Base-by-base conservation (phyloP, 2,329 filamentous ascomycete species). In the Microsporum ferrugineum region DNA sequence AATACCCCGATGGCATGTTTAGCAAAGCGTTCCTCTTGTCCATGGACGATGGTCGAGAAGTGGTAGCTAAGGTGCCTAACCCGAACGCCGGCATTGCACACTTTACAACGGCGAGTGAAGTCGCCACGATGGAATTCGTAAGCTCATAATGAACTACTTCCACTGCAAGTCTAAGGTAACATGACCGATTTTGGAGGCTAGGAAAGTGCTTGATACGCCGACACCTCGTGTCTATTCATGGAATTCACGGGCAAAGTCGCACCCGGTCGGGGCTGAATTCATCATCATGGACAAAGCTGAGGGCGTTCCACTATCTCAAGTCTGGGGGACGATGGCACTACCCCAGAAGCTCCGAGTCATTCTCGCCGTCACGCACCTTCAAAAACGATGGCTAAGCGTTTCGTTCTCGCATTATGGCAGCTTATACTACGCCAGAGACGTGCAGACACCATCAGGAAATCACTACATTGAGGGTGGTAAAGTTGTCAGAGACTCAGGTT, bases 21-120 rank as follows among this genome's bases (percentile, higher is more conserved):
- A 74, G 70, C 62, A 65, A 74, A 69, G 72, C 71, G 14, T 73
- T 76, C 53, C 60, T 71, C 2, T 63, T 76, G 63, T 68, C 65
- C n/a, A 70, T 70, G 68, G 64, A 69, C 51, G 69, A 70, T 72
- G 63, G 69, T 59, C 64, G 65, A 7, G 63, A 71, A 58, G 65
- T 71, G n/a, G 61, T 71, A 56, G 68, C 66, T 3, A 68, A 68
- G 57, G 61, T 71, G 27, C 69, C 68, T n/a, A 71, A 70, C 51
- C 69, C 68, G 1, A 71, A 70, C 55, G 68, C 68, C 3, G 68
- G 68, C 2, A 63, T 66, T 58, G 47, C 65, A 12, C 36, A 36
- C 14, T 58, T 2, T 58, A 58, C 56, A 7, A 43, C 38, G 17
- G 66, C 69, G 8, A 69, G 66, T 34, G 67, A 70, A 58, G 65